phyloP scores from a whole-genome alignment of 2,329 filamentous ascomycete species.

The Alternaria atra region DNA sequence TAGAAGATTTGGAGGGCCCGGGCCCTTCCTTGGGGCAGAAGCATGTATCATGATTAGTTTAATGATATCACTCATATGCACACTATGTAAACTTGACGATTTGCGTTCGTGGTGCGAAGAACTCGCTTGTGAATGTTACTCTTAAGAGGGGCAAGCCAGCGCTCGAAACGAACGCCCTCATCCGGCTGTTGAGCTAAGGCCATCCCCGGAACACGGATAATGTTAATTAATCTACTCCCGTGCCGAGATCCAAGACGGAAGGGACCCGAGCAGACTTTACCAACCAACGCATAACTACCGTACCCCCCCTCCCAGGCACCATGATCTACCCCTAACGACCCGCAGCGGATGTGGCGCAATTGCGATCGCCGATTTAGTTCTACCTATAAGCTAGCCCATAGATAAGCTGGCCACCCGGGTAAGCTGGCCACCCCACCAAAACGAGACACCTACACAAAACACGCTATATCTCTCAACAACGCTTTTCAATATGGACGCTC shows the following conservation, averaged over 20 bases:
- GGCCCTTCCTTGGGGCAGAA: neutral
- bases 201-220: neutral
- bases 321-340: neutral
- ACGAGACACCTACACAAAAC: no score
- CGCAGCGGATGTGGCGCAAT: slow-evolving; percentile 1
- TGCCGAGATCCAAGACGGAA: neutral
- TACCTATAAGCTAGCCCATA: no score
- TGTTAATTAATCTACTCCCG: neutral
- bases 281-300: neutral
- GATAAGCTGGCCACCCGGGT: no score
- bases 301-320: no score
- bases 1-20: neutral
- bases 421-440: no score
- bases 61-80: neutral
- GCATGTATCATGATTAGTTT: neutral
- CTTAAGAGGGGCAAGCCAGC: neutral
- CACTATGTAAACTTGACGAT: neutral
- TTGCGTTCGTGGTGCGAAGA: neutral
- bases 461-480: no score
- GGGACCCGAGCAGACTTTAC: neutral
- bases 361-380: slow-evolving; percentile 3
- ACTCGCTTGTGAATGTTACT: neutral
- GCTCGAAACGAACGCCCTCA: neutral
- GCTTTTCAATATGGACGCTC: no score
- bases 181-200: neutral